Base-by-base conservation (phyloP, 768 basidiomycete genomes). In the Lactifluus piperatus region DNA sequence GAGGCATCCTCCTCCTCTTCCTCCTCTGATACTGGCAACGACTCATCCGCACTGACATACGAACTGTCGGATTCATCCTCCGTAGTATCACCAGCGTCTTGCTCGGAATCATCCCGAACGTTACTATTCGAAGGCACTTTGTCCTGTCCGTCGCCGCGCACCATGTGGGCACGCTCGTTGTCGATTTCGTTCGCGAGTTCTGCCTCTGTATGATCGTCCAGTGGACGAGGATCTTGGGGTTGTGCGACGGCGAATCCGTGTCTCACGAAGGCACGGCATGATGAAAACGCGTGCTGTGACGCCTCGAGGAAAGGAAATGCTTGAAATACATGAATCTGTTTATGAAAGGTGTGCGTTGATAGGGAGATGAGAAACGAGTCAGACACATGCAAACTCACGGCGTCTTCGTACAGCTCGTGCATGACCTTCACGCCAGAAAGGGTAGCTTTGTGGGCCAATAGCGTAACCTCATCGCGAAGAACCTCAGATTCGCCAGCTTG, bases 401-500 rank as follows among this genome's bases (percentile, higher is more conserved):
- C 88, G 72, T 99, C 95, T 67, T 94, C 87, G 67, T 90, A 97
- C 39, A 91, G 71, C 69, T 97, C 94, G 65, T 94, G 89, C 61
- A 80, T 81, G 30, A 97, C 90, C 54, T 86, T 76, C 37, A 95
- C 91, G 2, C 94, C 94, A 0, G 88, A 84, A 27, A 89, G 70
- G 5, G 85, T 82, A 11, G 97, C 97, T 70, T 99, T 99, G 73
- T 95, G 91, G 1, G 94, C 93, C 27, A 98, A 71, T 9, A 99
- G 78, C 16, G 87, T 86, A 24, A 91, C 86, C 70, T 98, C 95
- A 67, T 99, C 95, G 27, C 93, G 78, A n/a, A 99, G 77, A 0
- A 97, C 92, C 69, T 99, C 95, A 1, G 91, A 87, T 62, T 97
- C 95, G 18, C 95, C 95, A 2, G 85, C 85, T 69, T 95, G 93